Conservation (phyloP, 139 green algal genomes). For the Tetradesmus obliquus region DNA sequence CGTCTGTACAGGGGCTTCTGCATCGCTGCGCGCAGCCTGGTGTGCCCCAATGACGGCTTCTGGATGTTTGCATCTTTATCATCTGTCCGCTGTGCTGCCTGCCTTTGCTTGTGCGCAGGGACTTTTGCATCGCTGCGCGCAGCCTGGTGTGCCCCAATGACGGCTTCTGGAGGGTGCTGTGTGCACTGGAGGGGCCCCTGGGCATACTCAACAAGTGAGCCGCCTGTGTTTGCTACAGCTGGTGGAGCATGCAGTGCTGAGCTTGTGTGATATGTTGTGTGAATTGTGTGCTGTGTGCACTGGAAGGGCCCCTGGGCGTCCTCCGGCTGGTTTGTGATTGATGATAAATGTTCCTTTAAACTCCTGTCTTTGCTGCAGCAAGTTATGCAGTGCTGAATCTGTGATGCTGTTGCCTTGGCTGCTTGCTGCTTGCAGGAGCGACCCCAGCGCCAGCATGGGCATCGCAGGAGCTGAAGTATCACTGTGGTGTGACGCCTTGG, state of each 20-base stretch:
- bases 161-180: constrained; percentile 84
- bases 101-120: neutral
- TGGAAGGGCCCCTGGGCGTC: constrained; percentile 80
- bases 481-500: too few relatives aligned
- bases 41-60: constrained; percentile 86
- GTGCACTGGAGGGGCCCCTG: constrained; percentile 76
- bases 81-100: neutral
- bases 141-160: constrained; percentile 79
- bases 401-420: neutral
- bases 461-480: constrained; percentile 58
- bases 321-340: neutral
- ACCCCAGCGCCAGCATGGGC: constrained; percentile 54
- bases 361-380: too few relatives aligned
- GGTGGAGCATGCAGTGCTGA: neutral
- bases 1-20: constrained; percentile 6
- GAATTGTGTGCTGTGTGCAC: constrained; percentile 64
- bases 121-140: constrained; percentile 48
- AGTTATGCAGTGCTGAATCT: too few relatives aligned
- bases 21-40: constrained; percentile 58
- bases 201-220: constrained; percentile 74
- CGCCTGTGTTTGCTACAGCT: neutral
- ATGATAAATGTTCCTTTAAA: too few relatives aligned
- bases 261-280: neutral
- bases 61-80: constrained; percentile 54
- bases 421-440: constrained; percentile 48